These are phyloP conservation scores for Nothophytophthora sp. DNA, from an alignment of 352 stramenopile species.

Conservation along the genomic window DNA sequence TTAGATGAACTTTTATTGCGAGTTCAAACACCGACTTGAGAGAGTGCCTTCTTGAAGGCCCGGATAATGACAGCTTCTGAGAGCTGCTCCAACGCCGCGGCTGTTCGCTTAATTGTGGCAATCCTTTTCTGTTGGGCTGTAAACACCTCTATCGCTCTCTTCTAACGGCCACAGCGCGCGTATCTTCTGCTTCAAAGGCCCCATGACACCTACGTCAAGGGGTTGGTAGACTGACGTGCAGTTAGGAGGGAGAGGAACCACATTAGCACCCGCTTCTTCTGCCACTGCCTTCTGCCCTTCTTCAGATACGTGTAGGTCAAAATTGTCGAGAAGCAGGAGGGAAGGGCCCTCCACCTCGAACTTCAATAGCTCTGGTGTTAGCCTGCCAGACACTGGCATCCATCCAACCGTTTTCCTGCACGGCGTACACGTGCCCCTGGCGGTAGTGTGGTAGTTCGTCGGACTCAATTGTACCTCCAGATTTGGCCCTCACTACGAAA, in stretches of 20 bases:
- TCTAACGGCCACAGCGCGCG: no score
- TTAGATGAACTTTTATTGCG: no score
- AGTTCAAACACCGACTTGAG: no score
- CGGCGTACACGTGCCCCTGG: not conserved
- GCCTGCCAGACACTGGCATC: not conserved
- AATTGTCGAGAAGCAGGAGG: conserved; percentile 24
- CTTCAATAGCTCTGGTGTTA: conserved; percentile 6
- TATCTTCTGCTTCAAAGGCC: conserved; percentile 2
- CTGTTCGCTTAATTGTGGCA: no score
- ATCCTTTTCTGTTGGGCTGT: no score
- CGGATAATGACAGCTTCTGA: no score
- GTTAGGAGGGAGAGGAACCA: conserved; percentile 9
- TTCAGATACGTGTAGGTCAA: conserved; percentile 18
- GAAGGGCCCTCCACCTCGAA: conserved; percentile 9
- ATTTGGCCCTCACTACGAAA: not conserved
- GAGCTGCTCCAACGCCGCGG: no score
- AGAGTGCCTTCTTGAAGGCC: no score
- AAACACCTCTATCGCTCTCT: not conserved
- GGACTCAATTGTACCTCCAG: not conserved
- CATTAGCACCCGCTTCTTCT: conserved; percentile 8
- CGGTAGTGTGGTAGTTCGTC: no score
- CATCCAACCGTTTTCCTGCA: conserved; percentile 2
- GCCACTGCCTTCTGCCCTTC: conserved; percentile 11
- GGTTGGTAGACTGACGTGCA: conserved; percentile 13
- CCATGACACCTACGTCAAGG: conserved; percentile 17